Conservation (phyloP, 257 asterid genomes). For the Catharanthus roseus region DNA sequence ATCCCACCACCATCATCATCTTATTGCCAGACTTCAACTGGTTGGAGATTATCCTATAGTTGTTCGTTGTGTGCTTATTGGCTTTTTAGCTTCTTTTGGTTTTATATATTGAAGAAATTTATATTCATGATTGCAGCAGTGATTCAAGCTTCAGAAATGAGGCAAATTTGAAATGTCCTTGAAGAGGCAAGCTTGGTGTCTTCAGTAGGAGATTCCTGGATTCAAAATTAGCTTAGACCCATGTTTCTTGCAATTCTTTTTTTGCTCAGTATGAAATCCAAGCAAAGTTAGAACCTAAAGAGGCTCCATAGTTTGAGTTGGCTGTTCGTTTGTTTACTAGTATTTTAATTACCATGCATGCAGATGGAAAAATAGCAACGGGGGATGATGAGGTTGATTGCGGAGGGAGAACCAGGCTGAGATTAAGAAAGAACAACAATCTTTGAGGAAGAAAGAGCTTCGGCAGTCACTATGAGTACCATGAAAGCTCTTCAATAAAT, state of each 20-base stretch:
- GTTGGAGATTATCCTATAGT: not conserved
- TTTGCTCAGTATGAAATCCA: no score
- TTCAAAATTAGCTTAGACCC: not conserved
- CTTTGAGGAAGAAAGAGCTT: no score
- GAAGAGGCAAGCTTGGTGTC: not conserved
- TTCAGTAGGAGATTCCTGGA: not conserved
- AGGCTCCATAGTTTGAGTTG: no score
- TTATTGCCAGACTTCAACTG: conserved; percentile 4
- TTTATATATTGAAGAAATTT: not conserved
- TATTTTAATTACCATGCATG: no score
- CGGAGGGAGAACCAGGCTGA: no score
- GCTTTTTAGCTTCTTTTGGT: not conserved
- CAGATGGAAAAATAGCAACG: no score
- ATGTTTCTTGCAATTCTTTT: not conserved
- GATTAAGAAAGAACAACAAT: no score
- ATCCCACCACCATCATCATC: conserved; percentile 1
- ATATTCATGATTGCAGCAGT: not conserved
- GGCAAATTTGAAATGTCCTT: not conserved
- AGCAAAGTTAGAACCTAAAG: not conserved
- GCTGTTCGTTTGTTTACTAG: no score
- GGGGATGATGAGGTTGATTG: no score
- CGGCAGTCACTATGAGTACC: no score
- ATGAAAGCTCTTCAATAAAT: no score
- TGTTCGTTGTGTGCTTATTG: not conserved
- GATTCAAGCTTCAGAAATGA: no score